These are phyloP conservation scores for Glomus cerebriforme DNA, from an alignment of 192 early-diverging fungal species.

Conservation along the genomic window DNA sequence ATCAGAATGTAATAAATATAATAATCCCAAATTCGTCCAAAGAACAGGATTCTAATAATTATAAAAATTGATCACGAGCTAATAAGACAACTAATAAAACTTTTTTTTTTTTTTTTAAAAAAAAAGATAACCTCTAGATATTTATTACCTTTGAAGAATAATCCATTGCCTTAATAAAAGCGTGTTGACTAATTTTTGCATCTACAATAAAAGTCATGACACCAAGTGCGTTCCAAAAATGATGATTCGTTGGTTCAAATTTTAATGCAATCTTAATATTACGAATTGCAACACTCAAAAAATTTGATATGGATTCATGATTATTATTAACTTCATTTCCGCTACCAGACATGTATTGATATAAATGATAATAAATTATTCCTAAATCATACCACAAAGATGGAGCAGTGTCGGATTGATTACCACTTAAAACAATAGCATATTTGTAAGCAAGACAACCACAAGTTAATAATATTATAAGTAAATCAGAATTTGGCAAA, in stretches of 20 bases:
- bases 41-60: constrained; percentile 52
- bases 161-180: constrained; percentile 80
- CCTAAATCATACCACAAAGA: constrained; percentile 58
- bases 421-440: constrained; percentile 48
- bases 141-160: constrained; percentile 60
- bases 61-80: background rate
- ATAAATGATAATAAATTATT: constrained; percentile 49
- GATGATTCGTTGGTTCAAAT: constrained; percentile 56
- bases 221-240: constrained; percentile 77
- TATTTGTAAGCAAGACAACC: constrained; percentile 55
- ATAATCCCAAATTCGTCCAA: constrained; percentile 85
- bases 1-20: constrained; percentile 74
- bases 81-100: background rate
- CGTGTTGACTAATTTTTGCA: constrained; percentile 75
- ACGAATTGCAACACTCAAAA: constrained; percentile 45
- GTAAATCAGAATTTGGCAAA: background rate
- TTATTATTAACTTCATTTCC: background rate
- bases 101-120: no score
- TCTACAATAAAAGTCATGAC: constrained; percentile 50
- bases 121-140: no score
- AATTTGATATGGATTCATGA: constrained; percentile 6
- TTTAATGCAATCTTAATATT: constrained; percentile 60
- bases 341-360: constrained; percentile 28
- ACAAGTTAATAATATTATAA: constrained; percentile 49
- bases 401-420: constrained; percentile 40